phyloP scores from a whole-genome alignment of 768 basidiomycete genomes.

The Pleurotus salmoneostramineus region DNA sequence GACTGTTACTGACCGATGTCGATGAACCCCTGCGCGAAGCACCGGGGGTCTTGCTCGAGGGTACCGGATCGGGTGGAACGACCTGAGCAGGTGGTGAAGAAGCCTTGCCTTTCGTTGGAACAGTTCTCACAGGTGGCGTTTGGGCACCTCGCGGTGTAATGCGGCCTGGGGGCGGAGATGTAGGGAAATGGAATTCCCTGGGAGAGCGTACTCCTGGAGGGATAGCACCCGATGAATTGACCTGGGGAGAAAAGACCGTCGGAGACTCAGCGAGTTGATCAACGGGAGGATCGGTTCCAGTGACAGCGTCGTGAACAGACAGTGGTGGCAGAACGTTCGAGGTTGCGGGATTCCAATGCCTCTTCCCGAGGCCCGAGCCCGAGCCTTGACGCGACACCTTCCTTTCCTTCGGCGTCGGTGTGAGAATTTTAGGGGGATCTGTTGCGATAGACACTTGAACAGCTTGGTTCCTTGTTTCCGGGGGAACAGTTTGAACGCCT shows the following conservation, averaged over 20 bases:
- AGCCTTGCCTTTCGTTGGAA: background rate
- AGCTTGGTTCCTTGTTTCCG: constrained; percentile 48
- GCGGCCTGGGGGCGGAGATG: constrained; percentile 13
- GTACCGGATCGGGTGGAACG: constrained; percentile 7
- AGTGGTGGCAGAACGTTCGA: constrained; percentile 18
- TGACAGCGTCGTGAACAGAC: constrained; percentile 20
- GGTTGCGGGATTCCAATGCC: constrained; percentile 26
- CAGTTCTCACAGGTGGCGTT: background rate
- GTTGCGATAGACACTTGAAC: constrained; percentile 51
- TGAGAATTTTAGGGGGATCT: constrained; percentile 10
- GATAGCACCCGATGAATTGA: background rate
- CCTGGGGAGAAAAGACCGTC: constrained; percentile 3
- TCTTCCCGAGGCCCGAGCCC: constrained; percentile 14
- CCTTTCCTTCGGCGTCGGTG: constrained; percentile 1
- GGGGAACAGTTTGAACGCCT: constrained; percentile 67
- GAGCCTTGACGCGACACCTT: constrained; percentile 8
- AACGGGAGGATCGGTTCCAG: constrained; percentile 9
- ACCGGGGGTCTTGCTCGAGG: background rate
- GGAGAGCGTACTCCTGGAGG: constrained; percentile 16
- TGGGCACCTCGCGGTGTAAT: constrained; percentile 1
- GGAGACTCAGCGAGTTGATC: constrained; percentile 8
- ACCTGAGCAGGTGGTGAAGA: background rate
- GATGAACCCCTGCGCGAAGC: background rate
- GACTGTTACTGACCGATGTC: background rate
- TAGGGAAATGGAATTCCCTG: constrained; percentile 15